Evolutionary conservation across 257 asterid species (phyloP), one percentile per base, ranked within the genome.

Genomic region (Ilex asprella): DNA sequence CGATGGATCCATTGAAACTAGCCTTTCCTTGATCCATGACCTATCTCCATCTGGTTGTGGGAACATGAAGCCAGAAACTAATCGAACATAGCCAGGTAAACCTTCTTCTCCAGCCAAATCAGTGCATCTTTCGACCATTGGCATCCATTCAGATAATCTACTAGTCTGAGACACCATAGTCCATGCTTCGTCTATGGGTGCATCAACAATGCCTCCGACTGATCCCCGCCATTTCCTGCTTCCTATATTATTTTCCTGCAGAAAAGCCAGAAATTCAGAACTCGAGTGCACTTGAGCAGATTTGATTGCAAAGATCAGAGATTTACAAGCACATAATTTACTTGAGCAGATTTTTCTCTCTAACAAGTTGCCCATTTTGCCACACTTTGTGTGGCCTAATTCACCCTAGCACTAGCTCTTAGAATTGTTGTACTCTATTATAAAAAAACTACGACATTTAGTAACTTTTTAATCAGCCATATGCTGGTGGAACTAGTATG

Each of bases 21-120:
- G 83, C 53, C 68, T 73, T 65, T 86, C 91, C 67, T 82, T 86
- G 67, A 86, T 84, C 95, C 95, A 86, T 32, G 95, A 86, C 55
- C 91, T 79, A 30, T 84, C 91, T 47, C 83, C 82, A 16, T 86
- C 89, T 67, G 74, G 66, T 41, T 76, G 89, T 2, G 87, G 84
- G 64, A 86, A 86, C 89, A 86, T 82, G 83, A 86, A 81, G 15
- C 95, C 95, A 0, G 95, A 84, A 66, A 86, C 89, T 58, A 86
- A 67, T 29, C 91, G 72, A 16, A 47, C 41, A 55, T 86, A 81
- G 63, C 87, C 95, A 1, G 82, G 80, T 43, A 67, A 16, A 39
- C 89, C 89, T 76, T 86, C 87, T 3, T 76, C 68, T 29, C 89
- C 91, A 0, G 21, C 61, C 62, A 84, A 69, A 75, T 70, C 58